These are phyloP conservation scores for Asterochloris erici DNA, from an alignment of 139 green algal species.

Conservation along the genomic window DNA sequence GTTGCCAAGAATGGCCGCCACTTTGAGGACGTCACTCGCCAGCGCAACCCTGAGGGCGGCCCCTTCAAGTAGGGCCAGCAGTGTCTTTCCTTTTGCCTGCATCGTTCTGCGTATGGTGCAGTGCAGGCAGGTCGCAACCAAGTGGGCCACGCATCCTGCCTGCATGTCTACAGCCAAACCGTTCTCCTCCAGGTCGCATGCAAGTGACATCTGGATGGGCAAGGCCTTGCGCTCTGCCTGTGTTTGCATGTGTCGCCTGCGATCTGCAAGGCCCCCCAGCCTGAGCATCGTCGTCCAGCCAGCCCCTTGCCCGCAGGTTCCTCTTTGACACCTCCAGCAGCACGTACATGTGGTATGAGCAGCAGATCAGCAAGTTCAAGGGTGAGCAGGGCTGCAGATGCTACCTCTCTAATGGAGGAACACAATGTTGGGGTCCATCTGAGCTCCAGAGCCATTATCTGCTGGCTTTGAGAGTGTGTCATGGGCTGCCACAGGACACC, in stretches of 20 bases:
- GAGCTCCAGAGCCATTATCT: too few relatives aligned
- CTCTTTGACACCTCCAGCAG: conserved; percentile 43
- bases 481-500: too few relatives aligned
- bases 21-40: conserved; percentile 64
- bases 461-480: too few relatives aligned
- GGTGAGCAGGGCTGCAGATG: conserved; percentile 7
- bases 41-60: conserved; percentile 53
- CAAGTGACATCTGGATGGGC: neutral
- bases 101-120: neutral
- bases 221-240: neutral
- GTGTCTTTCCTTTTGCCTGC: neutral
- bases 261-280: too few relatives aligned
- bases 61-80: conserved; percentile 53
- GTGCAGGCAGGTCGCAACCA: too few relatives aligned
- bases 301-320: conserved; percentile 43
- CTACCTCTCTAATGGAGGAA: too few relatives aligned
- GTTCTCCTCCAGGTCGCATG: too few relatives aligned
- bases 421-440: too few relatives aligned
- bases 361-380: conserved; percentile 28
- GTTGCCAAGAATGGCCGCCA: conserved; percentile 64
- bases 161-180: too few relatives aligned
- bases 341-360: conserved; percentile 49
- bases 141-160: too few relatives aligned
- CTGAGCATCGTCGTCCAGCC: neutral
- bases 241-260: neutral